These are phyloP conservation scores for Scutellaria baicalensis DNA, from an alignment of 257 asterid genomes.

Conservation along the genomic window DNA sequence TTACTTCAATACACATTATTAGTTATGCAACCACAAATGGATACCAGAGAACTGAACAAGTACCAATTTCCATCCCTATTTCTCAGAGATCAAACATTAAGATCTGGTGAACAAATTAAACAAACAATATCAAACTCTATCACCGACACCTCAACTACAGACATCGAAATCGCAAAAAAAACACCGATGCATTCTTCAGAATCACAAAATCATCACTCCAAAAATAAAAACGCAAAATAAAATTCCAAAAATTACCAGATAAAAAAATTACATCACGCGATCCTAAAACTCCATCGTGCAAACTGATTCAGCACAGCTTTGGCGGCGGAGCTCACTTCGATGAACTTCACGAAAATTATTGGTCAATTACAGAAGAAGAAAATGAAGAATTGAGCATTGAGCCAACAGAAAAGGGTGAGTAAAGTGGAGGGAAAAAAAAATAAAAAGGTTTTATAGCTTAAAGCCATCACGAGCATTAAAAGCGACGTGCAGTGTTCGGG, in stretches of 20 bases:
- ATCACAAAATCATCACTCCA: background rate
- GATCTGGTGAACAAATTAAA: background rate
- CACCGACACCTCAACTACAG: background rate
- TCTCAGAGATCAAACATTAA: background rate
- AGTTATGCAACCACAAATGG: background rate
- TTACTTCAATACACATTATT: background rate
- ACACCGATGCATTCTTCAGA: background rate
- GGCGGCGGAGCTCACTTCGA: background rate
- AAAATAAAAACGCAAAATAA: background rate
- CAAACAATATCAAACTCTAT: background rate
- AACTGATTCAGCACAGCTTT: constrained; percentile 10
- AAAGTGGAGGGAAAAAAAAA: constrained; percentile 28
- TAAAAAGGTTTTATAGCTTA: constrained; percentile 1
- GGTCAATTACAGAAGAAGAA: background rate
- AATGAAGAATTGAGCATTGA: background rate
- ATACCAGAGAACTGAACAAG: background rate
- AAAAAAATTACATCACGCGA: background rate
- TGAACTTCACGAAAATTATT: background rate
- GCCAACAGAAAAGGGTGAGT: constrained; percentile 10
- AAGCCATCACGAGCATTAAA: constrained; percentile 21
- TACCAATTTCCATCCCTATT: background rate
- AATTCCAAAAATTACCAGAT: constrained; percentile 9
- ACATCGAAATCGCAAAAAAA: background rate
- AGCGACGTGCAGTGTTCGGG: constrained; percentile 20
- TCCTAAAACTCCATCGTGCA: constrained; percentile 1